Evolutionary conservation across 805 yeast species (phyloP).

Genomic region (Hanseniaspora lindneri): DNA sequence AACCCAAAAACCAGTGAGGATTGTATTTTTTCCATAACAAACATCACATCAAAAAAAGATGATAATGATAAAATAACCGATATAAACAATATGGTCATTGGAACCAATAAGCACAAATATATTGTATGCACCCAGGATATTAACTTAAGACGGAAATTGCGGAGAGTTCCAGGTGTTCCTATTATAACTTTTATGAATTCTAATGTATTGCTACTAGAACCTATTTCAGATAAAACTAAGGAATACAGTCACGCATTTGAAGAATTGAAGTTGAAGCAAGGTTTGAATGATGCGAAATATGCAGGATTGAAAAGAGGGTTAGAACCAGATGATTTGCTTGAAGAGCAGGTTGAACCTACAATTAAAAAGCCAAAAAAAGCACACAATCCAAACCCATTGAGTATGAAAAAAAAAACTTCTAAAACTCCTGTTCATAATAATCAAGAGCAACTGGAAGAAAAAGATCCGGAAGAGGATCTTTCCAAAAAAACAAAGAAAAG

Average conservation of each 20-base stretch:
- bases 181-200: constrained; percentile 65
- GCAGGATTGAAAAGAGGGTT: constrained; percentile 35
- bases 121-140: constrained; percentile 76
- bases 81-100: constrained; percentile 14
- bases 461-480: constrained; percentile 2
- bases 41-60: constrained; percentile 43
- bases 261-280: constrained; percentile 54
- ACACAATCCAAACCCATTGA: constrained; percentile 80
- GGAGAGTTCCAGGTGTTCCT: constrained; percentile 83
- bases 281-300: constrained; percentile 54
- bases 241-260: constrained; percentile 43
- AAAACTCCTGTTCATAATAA: constrained; percentile 20
- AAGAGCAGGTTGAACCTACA: constrained; percentile 23
- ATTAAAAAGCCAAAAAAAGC: constrained; percentile 48
- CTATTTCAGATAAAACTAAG: constrained; percentile 62
- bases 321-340: constrained; percentile 17
- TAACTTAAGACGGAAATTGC: constrained; percentile 51
- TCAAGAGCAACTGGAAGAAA: constrained; percentile 12
- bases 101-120: constrained; percentile 71
- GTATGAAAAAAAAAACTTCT: constrained; percentile 63
- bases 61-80: not conserved
- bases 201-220: constrained; percentile 93
- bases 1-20: constrained; percentile 55
- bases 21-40: constrained; percentile 61
- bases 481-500: constrained; percentile 13